Conservation (phyloP, 2,329 filamentous ascomycete species). For the Pyricularia sp. region DNA sequence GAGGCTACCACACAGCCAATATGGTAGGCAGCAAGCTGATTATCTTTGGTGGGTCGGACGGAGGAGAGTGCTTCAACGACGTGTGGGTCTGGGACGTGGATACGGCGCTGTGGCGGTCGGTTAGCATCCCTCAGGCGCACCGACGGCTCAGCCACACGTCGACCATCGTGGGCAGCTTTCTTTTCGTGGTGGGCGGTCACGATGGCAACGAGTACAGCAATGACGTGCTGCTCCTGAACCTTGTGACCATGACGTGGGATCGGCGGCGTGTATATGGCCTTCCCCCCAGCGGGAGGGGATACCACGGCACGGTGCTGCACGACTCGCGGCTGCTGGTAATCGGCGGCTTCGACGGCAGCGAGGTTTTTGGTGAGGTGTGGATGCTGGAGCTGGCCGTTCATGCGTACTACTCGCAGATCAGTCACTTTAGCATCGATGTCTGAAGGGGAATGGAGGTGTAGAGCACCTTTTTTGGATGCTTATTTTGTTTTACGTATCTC, state of each 20-base stretch:
- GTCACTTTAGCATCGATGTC: slow-evolving; percentile 62
- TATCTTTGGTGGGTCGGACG: slow-evolving; percentile 61
- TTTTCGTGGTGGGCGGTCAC: slow-evolving; percentile 62
- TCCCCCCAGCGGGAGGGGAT: slow-evolving; percentile 53
- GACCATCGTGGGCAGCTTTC: slow-evolving; percentile 59
- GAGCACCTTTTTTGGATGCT: not conserved
- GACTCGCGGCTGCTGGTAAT: slow-evolving; percentile 56
- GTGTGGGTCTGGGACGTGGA: slow-evolving; percentile 67
- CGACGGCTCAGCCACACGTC: slow-evolving; percentile 59
- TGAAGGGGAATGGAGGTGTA: slow-evolving; percentile 17
- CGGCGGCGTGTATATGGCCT: slow-evolving; percentile 54
- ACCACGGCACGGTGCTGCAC: slow-evolving; percentile 57
- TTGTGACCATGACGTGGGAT: slow-evolving; percentile 69
- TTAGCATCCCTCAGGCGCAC: slow-evolving; percentile 50
- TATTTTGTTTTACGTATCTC: not conserved
- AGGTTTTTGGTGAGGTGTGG: slow-evolving; percentile 60
- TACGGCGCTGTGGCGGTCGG: slow-evolving; percentile 46
- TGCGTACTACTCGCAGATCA: slow-evolving; percentile 65
- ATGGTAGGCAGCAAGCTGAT: slow-evolving; percentile 66
- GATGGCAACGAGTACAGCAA: slow-evolving; percentile 62
- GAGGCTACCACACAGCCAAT: slow-evolving; percentile 64
- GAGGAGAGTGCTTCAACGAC: slow-evolving; percentile 63
- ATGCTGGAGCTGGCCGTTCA: slow-evolving; percentile 60
- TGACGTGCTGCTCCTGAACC: slow-evolving; percentile 58
- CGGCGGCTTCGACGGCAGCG: slow-evolving; percentile 58